Conservation (phyloP, 2,329 filamentous ascomycete species). For the Fonsecaea monophora region DNA sequence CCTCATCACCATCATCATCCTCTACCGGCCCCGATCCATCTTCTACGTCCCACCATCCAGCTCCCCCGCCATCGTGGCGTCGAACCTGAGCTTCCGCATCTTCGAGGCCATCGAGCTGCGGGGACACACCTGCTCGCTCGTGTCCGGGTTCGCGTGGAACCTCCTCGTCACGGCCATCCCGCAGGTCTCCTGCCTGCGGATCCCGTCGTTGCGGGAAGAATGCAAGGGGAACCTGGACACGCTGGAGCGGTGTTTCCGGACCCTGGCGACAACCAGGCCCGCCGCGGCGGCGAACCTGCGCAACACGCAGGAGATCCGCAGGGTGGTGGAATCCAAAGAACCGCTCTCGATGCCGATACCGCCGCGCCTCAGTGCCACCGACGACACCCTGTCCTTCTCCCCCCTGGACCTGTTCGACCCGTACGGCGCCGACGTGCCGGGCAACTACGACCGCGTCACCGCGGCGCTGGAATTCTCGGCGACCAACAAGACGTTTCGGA, state of each 20-base stretch:
- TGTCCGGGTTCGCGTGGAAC: slow-evolving; percentile 26
- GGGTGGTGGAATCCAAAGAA: slow-evolving; percentile 14
- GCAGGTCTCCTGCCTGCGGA: slow-evolving; percentile 27
- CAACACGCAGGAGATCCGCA: slow-evolving; percentile 27
- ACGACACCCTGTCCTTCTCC: slow-evolving; percentile 1
- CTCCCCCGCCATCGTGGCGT: slow-evolving; percentile 19
- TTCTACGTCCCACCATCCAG: slow-evolving; percentile 19
- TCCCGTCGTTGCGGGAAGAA: slow-evolving; percentile 20
- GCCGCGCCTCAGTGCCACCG: neutral
- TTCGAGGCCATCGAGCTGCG: slow-evolving; percentile 32
- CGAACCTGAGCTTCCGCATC: slow-evolving; percentile 28
- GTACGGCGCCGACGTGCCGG: slow-evolving; percentile 20
- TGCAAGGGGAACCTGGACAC: slow-evolving; percentile 21
- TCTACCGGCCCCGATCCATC: slow-evolving; percentile 27
- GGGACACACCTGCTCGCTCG: slow-evolving; percentile 26
- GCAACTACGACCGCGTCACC: slow-evolving; percentile 22
- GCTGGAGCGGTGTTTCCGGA: slow-evolving; percentile 20
- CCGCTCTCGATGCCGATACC: neutral
- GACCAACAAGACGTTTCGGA: neutral
- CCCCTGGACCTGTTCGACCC: slow-evolving; percentile 20
- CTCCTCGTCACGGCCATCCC: slow-evolving; percentile 28
- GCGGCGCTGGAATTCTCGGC: slow-evolving; percentile 1
- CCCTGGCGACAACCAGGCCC: slow-evolving; percentile 20
- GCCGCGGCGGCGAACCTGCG: slow-evolving; percentile 28
- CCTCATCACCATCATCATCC: slow-evolving; percentile 28